These are phyloP conservation scores for Mortierella sp. DNA, from an alignment of 371 early-diverging fungal genomes.

Conservation along the genomic window DNA sequence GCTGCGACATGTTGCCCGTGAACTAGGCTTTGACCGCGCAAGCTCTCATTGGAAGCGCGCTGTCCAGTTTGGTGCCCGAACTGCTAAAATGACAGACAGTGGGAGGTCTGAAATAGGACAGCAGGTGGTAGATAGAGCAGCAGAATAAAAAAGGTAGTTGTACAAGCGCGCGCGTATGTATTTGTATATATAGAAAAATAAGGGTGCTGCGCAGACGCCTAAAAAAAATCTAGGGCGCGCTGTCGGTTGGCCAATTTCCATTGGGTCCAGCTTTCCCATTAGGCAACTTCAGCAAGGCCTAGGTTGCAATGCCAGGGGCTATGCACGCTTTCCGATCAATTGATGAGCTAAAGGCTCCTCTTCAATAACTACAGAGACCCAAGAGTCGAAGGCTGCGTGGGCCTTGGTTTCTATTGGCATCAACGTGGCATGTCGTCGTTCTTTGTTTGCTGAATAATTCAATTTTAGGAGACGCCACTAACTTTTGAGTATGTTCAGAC, in stretches of 20 bases:
- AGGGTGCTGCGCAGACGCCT: not conserved
- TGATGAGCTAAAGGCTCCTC: not conserved
- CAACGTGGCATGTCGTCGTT: not conserved
- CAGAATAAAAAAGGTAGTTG: not conserved
- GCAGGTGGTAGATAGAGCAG: constrained; percentile 40
- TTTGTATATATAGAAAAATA: not conserved
- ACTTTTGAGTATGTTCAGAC: not conserved
- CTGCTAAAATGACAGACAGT: constrained; percentile 91
- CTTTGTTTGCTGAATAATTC: not conserved
- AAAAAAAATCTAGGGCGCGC: not conserved
- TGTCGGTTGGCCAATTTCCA: not conserved
- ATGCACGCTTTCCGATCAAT: not conserved
- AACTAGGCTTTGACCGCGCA: constrained; percentile 70
- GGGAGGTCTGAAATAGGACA: constrained; percentile 74
- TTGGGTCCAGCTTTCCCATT: not conserved
- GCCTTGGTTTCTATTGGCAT: not conserved
- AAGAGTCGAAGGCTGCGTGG: not conserved
- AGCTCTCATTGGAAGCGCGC: constrained; percentile 88
- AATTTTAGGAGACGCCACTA: not conserved
- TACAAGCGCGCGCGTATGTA: not conserved
- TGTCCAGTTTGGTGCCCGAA: constrained; percentile 96
- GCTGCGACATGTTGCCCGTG: constrained; percentile 75
- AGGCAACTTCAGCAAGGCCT: not conserved
- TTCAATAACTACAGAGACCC: not conserved
- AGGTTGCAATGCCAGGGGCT: not conserved